These are phyloP conservation scores for Teratosphaeriaceae sp. DNA, from an alignment of 2,329 filamentous ascomycete genomes.

Conservation along the genomic window DNA sequence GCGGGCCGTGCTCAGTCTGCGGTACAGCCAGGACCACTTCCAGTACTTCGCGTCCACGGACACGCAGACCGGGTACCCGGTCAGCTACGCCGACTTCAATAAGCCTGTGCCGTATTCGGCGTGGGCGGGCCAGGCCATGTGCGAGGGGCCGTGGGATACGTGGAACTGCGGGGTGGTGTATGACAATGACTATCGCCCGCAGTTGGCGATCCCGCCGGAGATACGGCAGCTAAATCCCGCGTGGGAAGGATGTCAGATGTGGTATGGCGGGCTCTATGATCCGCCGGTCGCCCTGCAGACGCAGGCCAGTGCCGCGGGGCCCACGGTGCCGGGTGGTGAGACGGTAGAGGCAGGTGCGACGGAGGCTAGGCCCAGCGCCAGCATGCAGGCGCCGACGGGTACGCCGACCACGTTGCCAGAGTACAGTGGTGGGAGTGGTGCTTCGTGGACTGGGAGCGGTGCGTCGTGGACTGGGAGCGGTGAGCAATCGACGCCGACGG, in stretches of 20 bases:
- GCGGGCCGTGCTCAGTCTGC: constrained; percentile 21
- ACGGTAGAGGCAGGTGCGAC: not conserved
- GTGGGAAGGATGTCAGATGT: constrained; percentile 1
- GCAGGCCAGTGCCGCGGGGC: not conserved
- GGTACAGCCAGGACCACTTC: constrained; percentile 24
- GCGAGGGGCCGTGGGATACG: constrained; percentile 9
- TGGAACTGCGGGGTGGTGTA: constrained; percentile 18
- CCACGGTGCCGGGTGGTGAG: not conserved
- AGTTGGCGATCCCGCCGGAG: constrained; percentile 1
- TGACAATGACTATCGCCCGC: not conserved
- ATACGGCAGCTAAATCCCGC: not conserved
- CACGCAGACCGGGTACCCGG: constrained; percentile 23
- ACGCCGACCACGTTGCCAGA: not conserved
- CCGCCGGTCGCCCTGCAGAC: not conserved
- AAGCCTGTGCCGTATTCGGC: constrained; percentile 24
- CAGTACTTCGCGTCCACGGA: constrained; percentile 17
- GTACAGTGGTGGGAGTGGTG: not conserved
- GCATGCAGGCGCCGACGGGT: not conserved
- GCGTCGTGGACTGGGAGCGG: too few species aligned
- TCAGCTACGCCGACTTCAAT: constrained; percentile 25
- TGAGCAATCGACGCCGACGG: not conserved
- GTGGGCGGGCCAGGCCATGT: constrained; percentile 22
- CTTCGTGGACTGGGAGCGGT: too few species aligned
- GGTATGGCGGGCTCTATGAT: constrained; percentile 2
- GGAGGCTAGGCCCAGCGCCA: not conserved